Percentiles rank a stretch among this genome's conserved stretches.
These are phyloP conservation scores for Phlebiopsis gigantea DNA, from an alignment of 768 basidiomycete species.

Conservation along the genomic window DNA sequence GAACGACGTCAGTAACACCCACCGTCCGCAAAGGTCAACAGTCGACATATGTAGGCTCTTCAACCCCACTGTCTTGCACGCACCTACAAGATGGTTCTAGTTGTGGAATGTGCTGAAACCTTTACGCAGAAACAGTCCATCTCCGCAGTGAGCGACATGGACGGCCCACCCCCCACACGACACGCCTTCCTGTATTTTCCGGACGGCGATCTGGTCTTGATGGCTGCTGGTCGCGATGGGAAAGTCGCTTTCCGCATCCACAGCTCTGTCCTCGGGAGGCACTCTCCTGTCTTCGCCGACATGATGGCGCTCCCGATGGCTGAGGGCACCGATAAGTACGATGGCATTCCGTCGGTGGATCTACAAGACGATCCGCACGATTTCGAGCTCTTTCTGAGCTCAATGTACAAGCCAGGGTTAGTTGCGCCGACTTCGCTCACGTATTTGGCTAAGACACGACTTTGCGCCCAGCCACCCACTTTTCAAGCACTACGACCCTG, in stretches of 20 bases:
- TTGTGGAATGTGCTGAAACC: no score
- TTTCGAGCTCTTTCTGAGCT: constrained; percentile 19
- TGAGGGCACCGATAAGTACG: constrained; percentile 19
- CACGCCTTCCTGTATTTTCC: constrained; percentile 3
- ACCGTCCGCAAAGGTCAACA: no score
- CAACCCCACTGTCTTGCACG: no score
- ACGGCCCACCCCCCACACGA: no score
- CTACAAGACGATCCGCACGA: constrained; percentile 25
- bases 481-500: constrained; percentile 24
- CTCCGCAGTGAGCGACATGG: no score
- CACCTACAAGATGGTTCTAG: no score
- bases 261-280: not conserved
- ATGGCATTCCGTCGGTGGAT: constrained; percentile 23
- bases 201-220: constrained; percentile 11
- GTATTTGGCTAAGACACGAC: not conserved
- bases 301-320: constrained; percentile 3
- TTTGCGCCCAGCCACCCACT: constrained; percentile 16
- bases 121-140: no score
- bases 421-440: not conserved
- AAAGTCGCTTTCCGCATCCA: constrained; percentile 5
- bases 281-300: constrained; percentile 12
- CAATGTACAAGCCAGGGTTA: constrained; percentile 25
- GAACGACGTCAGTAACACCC: no score
- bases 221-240: not conserved
- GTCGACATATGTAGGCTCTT: no score